phyloP scores from a whole-genome alignment of 441 rosid species.

The Gossypium aridum region DNA sequence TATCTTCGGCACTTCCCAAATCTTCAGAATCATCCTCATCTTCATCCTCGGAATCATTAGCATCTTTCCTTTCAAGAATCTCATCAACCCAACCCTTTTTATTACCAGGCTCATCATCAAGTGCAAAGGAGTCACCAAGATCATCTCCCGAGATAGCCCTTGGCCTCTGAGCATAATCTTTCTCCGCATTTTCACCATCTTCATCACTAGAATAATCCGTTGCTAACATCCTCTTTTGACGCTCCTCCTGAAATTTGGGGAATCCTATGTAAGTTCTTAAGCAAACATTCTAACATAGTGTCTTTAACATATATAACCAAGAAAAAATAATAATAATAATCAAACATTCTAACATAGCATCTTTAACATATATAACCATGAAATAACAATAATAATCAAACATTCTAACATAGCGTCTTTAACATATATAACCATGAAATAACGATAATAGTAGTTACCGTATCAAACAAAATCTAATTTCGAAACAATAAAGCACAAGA shows the following conservation, averaged over 20 bases:
- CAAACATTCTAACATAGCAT: not conserved
- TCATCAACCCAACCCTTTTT: slow-evolving; percentile 84
- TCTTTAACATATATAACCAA: too few relatives aligned
- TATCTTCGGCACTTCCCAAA: slow-evolving; percentile 41
- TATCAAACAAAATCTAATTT: not conserved
- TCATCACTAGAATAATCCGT: slow-evolving; percentile 66
- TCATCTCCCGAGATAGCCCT: slow-evolving; percentile 72
- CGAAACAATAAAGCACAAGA: not conserved
- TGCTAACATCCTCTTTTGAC: slow-evolving; percentile 73
- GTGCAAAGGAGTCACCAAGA: slow-evolving; percentile 82
- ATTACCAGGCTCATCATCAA: slow-evolving; percentile 43
- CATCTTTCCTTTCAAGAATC: slow-evolving; percentile 59
- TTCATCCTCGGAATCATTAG: slow-evolving; percentile 44
- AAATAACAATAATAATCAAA: not conserved
- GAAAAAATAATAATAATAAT: too few relatives aligned
- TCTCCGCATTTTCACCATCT: slow-evolving; percentile 50
- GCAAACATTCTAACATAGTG: not conserved
- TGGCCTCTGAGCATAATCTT: slow-evolving; percentile 27
- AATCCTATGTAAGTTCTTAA: not conserved
- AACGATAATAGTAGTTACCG: not conserved
- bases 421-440: not conserved
- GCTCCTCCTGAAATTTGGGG: slow-evolving; percentile 54
- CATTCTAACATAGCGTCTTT: not conserved
- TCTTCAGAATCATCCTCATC: slow-evolving; percentile 55
- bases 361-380: not conserved